These are phyloP conservation scores for Liriodendron chinense DNA, from an alignment of 164 flowering plant genomes.

Conservation along the genomic window DNA sequence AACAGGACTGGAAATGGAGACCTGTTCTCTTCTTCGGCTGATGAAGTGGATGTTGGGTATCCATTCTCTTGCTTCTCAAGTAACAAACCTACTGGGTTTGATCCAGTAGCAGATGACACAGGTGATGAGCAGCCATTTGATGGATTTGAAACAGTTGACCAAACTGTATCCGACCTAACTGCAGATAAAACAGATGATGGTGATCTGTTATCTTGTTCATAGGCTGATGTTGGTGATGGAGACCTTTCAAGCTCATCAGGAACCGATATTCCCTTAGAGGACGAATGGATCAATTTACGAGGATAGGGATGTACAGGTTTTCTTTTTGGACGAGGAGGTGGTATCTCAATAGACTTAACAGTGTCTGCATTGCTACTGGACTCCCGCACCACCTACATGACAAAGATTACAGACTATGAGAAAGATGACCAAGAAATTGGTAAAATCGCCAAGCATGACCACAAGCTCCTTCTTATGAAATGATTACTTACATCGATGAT, in stretches of 20 bases:
- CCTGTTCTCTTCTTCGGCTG: slow-evolving; percentile 30
- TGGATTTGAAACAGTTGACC: slow-evolving; percentile 33
- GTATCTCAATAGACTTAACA: slow-evolving; percentile 63
- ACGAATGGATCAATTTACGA: slow-evolving; percentile 44
- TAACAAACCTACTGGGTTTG: not conserved
- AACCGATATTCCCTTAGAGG: slow-evolving; percentile 20
- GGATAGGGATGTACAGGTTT: slow-evolving; percentile 89
- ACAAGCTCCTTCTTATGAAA: slow-evolving; percentile 13
- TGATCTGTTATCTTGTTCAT: slow-evolving; percentile 45
- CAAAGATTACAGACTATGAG: not conserved
- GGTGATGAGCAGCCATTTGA: slow-evolving; percentile 42
- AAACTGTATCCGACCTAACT: slow-evolving; percentile 41
- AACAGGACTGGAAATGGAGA: slow-evolving; percentile 14
- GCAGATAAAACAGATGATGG: slow-evolving; percentile 68
- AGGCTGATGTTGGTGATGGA: slow-evolving; percentile 35
- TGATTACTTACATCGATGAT: slow-evolving; percentile 20
- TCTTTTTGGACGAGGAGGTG: slow-evolving; percentile 89
- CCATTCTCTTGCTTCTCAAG: slow-evolving; percentile 19
- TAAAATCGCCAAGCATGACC: slow-evolving; percentile 7
- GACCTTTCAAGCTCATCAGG: slow-evolving; percentile 28
- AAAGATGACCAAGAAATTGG: slow-evolving; percentile 10
- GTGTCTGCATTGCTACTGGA: slow-evolving; percentile 34
- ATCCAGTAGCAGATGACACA: slow-evolving; percentile 36
- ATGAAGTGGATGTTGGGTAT: slow-evolving; percentile 13
- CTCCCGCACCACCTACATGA: slow-evolving; percentile 53